Conservation (phyloP, 2,329 filamentous ascomycete genomes). For the Alternaria arbusti region DNA sequence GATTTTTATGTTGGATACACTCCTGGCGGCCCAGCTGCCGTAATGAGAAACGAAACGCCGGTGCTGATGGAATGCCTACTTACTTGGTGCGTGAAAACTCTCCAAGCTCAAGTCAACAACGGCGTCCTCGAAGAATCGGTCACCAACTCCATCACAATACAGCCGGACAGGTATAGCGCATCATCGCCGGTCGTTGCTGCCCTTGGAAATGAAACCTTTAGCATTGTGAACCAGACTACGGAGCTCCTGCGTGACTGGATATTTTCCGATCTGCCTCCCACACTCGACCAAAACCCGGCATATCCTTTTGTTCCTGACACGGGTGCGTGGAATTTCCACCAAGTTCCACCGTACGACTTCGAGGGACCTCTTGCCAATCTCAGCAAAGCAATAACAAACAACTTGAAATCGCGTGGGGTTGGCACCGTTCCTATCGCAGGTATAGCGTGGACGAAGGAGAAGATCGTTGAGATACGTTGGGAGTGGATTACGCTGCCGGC, state of each 20-base stretch:
- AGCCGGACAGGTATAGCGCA: not conserved
- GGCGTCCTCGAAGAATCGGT: constrained; percentile 11
- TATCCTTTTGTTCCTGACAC: not conserved
- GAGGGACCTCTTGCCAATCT: constrained; percentile 8
- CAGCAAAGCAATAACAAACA: constrained; percentile 18
- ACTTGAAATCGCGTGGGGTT: constrained; percentile 9
- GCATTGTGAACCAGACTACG: not conserved
- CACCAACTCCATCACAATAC: not conserved
- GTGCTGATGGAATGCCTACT: constrained; percentile 22
- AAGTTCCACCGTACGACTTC: constrained; percentile 18
- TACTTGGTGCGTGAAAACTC: constrained; percentile 20
- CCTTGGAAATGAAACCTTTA: not conserved
- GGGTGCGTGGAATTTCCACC: constrained; percentile 18
- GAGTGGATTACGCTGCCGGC: constrained; percentile 22
- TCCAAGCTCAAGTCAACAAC: not conserved
- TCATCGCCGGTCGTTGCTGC: not conserved
- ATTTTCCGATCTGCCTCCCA: not conserved
- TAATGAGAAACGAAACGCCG: constrained; percentile 16
- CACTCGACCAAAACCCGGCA: not conserved
- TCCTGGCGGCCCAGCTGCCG: constrained; percentile 10
- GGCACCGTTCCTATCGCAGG: constrained; percentile 13
- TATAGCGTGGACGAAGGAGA: constrained; percentile 18
- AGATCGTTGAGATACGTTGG: constrained; percentile 20
- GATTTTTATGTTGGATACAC: constrained; percentile 24
- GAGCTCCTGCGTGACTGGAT: not conserved